Evolutionary conservation across 192 early-diverging fungal genomes (phyloP).

Genomic region (Coemansia sp.): DNA sequence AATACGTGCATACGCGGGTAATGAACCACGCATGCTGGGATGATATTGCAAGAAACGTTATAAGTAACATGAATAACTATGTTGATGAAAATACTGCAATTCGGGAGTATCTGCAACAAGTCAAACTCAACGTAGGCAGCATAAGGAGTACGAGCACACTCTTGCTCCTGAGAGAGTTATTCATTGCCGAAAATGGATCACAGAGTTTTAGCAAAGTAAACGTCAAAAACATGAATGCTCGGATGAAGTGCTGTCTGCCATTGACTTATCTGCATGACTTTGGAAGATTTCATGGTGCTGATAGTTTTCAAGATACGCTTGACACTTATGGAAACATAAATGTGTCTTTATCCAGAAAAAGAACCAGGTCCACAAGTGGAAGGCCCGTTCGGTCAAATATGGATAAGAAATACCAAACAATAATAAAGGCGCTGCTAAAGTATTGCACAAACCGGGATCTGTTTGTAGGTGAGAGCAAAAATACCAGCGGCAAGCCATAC

Average conservation of each 20-base stretch:
- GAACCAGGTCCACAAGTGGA: neutral
- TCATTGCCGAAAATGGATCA: neutral
- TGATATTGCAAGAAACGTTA: neutral
- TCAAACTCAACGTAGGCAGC: neutral
- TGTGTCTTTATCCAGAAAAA: neutral
- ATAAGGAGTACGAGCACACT: neutral
- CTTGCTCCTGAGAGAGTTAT: constrained; percentile 5
- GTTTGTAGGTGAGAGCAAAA: neutral
- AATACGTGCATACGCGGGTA: neutral
- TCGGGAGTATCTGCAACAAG: neutral
- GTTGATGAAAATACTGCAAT: neutral
- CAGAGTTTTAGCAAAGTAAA: neutral
- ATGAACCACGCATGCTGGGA: constrained; percentile 1
- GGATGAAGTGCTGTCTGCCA: constrained; percentile 6
- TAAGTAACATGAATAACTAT: neutral
- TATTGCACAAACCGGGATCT: neutral
- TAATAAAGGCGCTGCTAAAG: constrained; percentile 3
- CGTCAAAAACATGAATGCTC: constrained; percentile 3
- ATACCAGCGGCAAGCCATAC: neutral
- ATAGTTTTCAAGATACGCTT: neutral
- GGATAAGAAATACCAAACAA: constrained; percentile 5
- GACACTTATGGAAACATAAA: neutral
- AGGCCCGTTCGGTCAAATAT: neutral
- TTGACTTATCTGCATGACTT: constrained; percentile 2
- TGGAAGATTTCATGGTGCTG: neutral